These are phyloP conservation scores for Lepraria neglecta DNA, from an alignment of 495 filamentous ascomycete genomes.

Conservation along the genomic window DNA sequence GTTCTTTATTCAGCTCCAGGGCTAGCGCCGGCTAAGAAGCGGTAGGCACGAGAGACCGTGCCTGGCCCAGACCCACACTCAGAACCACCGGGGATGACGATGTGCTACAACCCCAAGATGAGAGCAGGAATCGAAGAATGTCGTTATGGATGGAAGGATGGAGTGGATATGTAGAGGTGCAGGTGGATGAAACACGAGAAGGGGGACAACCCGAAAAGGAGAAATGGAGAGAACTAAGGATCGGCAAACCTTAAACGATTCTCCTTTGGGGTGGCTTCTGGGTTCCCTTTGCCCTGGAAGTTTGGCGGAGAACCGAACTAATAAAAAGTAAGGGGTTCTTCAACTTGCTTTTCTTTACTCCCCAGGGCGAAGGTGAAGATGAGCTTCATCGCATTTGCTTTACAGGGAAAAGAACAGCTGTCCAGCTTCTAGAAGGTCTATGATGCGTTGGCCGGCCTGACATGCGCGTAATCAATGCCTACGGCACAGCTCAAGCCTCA, in stretches of 20 bases:
- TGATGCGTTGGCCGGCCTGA: not conserved
- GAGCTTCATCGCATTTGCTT: no score
- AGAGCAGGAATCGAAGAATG: not conserved
- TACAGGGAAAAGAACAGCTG: no score
- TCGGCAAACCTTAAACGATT: slow-evolving; percentile 9
- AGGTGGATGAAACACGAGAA: not conserved
- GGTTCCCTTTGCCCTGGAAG: not conserved
- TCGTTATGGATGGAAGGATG: not conserved
- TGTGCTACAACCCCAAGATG: slow-evolving; percentile 1
- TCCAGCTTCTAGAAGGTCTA: not conserved
- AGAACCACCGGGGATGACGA: not conserved
- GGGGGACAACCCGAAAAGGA: slow-evolving; percentile 5
- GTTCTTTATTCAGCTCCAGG: slow-evolving; percentile 12
- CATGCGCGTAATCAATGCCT: not conserved
- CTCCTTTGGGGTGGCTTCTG: not conserved
- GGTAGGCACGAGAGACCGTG: not conserved
- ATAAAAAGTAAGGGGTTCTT: not conserved
- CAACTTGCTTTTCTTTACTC: not conserved
- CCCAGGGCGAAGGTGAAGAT: not conserved
- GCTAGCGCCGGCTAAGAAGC: not conserved
- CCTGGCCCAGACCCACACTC: not conserved
- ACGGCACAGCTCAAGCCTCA: slow-evolving; percentile 7
- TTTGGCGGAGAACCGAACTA: not conserved
- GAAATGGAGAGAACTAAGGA: slow-evolving; percentile 4
- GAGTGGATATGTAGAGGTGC: not conserved